A percentile compares a stretch with the other conserved stretches of the same genome.
Conservation (phyloP, 2,329 filamentous ascomycete species). For the Pyricularia grisea region DNA sequence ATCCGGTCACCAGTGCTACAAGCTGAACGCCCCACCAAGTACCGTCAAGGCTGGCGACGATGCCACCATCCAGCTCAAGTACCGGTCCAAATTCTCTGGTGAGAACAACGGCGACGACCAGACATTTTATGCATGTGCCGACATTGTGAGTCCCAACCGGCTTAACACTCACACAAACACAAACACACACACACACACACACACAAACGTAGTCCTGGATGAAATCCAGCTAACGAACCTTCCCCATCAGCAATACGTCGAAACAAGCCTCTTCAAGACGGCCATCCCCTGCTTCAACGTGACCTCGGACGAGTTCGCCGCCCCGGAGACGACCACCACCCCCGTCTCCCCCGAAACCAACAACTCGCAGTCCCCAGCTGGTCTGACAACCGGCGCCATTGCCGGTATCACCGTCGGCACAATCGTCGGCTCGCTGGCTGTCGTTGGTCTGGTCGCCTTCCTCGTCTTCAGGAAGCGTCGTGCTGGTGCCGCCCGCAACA, state of each 20-base stretch:
- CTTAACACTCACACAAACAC: too few species aligned
- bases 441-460: slow-evolving; percentile 19
- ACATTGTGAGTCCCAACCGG: slow-evolving; percentile 19
- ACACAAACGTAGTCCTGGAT: too few species aligned
- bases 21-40: slow-evolving; percentile 16
- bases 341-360: slow-evolving; percentile 9
- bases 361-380: slow-evolving; percentile 11
- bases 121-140: slow-evolving; percentile 27
- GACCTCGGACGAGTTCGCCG: slow-evolving; percentile 20
- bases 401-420: slow-evolving; percentile 27
- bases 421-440: slow-evolving; percentile 16
- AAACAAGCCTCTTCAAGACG: slow-evolving; percentile 17
- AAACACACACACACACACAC: too few species aligned
- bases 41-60: slow-evolving; percentile 19
- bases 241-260: slow-evolving; percentile 15
- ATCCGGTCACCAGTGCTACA: slow-evolving; percentile 28
- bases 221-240: too few species aligned
- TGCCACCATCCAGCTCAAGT: slow-evolving; percentile 26
- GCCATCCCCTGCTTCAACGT: slow-evolving; percentile 28
- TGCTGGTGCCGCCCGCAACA: neutral
- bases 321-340: slow-evolving; percentile 12
- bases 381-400: slow-evolving; percentile 22
- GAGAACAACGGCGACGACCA: slow-evolving; percentile 21
- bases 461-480: slow-evolving; percentile 12
- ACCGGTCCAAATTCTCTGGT: slow-evolving; percentile 18